Evolutionary conservation across 148 eudicot genomes (phyloP).

Genomic region (Amaranthus hypochondriacus): DNA sequence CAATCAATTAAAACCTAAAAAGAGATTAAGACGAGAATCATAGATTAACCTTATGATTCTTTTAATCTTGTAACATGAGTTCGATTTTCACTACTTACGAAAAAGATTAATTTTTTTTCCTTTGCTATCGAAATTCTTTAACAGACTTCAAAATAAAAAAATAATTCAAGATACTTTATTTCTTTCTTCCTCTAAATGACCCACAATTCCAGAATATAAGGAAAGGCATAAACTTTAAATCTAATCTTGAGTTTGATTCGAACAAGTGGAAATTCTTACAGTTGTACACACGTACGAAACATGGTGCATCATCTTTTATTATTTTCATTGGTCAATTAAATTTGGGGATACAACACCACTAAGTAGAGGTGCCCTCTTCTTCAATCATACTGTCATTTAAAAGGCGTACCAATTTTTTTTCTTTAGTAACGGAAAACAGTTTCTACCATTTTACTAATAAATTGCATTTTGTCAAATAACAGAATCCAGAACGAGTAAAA

Average conservation of each 20-base stretch:
- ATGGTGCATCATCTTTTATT: neutral
- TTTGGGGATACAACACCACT: slow-evolving; percentile 19
- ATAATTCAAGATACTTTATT: too few relatives aligned
- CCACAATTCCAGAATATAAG: slow-evolving; percentile 25
- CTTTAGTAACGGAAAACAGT: neutral
- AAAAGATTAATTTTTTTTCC: too few relatives aligned
- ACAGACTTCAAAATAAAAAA: too few relatives aligned
- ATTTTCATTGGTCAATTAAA: neutral
- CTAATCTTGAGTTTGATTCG: neutral
- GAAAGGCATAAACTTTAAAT: slow-evolving; percentile 4
- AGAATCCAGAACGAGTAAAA: neutral
- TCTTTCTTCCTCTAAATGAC: too few relatives aligned
- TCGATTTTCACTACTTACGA: too few relatives aligned
- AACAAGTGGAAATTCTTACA: neutral
- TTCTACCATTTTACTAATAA: too few relatives aligned
- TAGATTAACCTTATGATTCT: too few relatives aligned
- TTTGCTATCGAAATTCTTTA: too few relatives aligned
- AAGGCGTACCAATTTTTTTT: neutral
- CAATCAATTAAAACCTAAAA: too few relatives aligned
- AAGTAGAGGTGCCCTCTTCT: slow-evolving; percentile 2
- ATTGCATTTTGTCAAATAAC: too few relatives aligned
- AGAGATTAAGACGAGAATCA: too few relatives aligned
- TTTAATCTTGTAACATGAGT: too few relatives aligned
- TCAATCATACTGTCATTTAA: slow-evolving; percentile 13
- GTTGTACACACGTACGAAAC: neutral